A percentile compares a stretch with the other conserved stretches of the same genome.
phyloP scores from a whole-genome alignment of 2,329 filamentous ascomycete species.

The Aspergillus sp. region DNA sequence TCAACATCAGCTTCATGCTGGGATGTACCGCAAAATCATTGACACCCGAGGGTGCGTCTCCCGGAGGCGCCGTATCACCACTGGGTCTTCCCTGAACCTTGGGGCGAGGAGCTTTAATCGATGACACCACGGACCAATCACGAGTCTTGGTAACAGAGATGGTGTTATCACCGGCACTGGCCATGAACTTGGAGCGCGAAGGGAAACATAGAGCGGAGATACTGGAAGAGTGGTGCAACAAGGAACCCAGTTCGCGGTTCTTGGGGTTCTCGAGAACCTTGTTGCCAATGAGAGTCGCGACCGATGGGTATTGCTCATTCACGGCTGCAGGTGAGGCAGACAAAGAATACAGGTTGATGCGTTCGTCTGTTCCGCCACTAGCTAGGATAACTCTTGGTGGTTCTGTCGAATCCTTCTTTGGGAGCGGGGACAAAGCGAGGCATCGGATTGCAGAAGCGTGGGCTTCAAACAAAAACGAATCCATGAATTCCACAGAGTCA shows the following conservation, averaged over 20 bases:
- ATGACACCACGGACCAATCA: conserved; percentile 84
- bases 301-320: conserved; percentile 51
- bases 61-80: conserved; percentile 81
- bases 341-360: conserved; percentile 89
- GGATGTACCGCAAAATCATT: conserved; percentile 96
- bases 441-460: conserved; percentile 87
- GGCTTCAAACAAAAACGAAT: conserved; percentile 93
- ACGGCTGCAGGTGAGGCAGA: conserved; percentile 62
- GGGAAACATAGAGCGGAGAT: conserved; percentile 80
- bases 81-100: conserved; percentile 75
- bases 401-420: conserved; percentile 50
- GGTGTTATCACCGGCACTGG: conserved; percentile 84
- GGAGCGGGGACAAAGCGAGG: conserved; percentile 76
- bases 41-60: conserved; percentile 77
- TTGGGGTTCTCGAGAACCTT: conserved; percentile 77
- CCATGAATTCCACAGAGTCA: conserved; percentile 63
- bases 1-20: conserved; percentile 94
- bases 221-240: conserved; percentile 80
- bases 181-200: conserved; percentile 78
- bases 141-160: conserved; percentile 81
- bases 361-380: conserved; percentile 86
- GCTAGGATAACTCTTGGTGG: conserved; percentile 84
- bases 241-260: conserved; percentile 81
- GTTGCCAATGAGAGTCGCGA: conserved; percentile 65
- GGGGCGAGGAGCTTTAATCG: conserved; percentile 82